phyloP scores from a whole-genome alignment of 23 red algal species.

The Gracilaria caudata region DNA sequence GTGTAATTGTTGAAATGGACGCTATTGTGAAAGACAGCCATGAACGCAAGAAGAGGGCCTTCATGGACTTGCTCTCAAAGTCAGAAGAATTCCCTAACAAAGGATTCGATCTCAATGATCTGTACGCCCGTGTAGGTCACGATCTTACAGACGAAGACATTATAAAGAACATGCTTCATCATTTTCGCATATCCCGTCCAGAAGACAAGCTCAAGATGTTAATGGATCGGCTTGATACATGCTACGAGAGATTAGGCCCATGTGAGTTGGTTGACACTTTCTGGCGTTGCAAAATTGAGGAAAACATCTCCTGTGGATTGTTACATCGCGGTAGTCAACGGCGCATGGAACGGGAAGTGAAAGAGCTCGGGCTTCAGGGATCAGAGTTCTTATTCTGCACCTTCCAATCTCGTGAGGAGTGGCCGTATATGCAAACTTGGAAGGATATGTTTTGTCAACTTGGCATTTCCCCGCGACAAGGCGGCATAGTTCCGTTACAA shows the following conservation, averaged over 20 bases:
- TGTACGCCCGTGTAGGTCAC: neutral
- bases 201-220: neutral
- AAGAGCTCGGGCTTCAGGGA: neutral
- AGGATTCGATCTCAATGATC: neutral
- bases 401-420: slow-evolving; percentile 16
- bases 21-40: slow-evolving; percentile 21
- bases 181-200: neutral
- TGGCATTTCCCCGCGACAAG: slow-evolving; percentile 37
- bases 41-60: slow-evolving; percentile 14
- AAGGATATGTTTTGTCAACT: slow-evolving; percentile 46
- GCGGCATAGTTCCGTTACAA: slow-evolving; percentile 1
- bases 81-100: neutral
- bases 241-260: slow-evolving; percentile 5
- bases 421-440: slow-evolving; percentile 54
- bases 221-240: slow-evolving; percentile 25
- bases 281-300: neutral
- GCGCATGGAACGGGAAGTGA: slow-evolving; percentile 31
- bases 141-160: slow-evolving; percentile 43
- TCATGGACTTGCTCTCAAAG: slow-evolving; percentile 4
- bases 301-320: slow-evolving; percentile 4
- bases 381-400: neutral
- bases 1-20: slow-evolving; percentile 42
- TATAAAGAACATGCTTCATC: slow-evolving; percentile 1
- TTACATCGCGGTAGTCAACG: slow-evolving; percentile 32
- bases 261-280: slow-evolving; percentile 11